Base-by-base conservation (phyloP, 169 alveolate genomes). In the Hepatocystis sp. region DNA sequence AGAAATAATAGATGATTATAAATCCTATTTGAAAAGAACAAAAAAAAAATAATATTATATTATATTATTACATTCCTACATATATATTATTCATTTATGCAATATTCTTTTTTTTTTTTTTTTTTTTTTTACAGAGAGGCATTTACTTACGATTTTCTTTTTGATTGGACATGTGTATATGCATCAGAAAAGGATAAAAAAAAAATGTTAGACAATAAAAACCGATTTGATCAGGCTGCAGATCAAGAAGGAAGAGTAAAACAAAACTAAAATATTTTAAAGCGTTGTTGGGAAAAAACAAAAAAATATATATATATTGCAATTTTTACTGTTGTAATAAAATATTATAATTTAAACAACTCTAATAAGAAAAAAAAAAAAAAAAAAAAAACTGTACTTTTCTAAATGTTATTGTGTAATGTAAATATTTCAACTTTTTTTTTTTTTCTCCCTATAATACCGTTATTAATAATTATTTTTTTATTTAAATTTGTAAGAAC, bases 141-240 rank as follows among this genome's bases (percentile, higher is more conserved):
- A 32, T 93, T 93, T 67, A 97, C 95, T 90, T 97, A 96, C 86
- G 99, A 97, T 90, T 96, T 96, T 86, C 94, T 97, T 63, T 97
- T 96, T 88, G 99, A 97, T 88, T 97, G 99, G 99, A 96, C 98
- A 27, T 91, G 95, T 30, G 90, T 95, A 30, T 96, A 94, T 58
- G 94, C 97, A 11, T 95, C 95, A 10, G 89, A 81, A 42, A 81
- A 81, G 47, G 89, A 81, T 56, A 81, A 81, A 28, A 81, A 81
- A 51, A 81, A 81, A 60, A 81, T 81, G 89, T 47, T 81, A 63
- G 89, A 81, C 44, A 81, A 81, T 63, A 81, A 81, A 81, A 81
- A 81, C 34, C 81, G 89, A 39, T 81, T 81, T 30, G 89, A 81
- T 52, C 89, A 81, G 32, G 56, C 84, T 5, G 89, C 89, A 39